These are phyloP conservation scores for Fraxinus ornus DNA, from an alignment of 305 asterid genomes.

Conservation along the genomic window DNA sequence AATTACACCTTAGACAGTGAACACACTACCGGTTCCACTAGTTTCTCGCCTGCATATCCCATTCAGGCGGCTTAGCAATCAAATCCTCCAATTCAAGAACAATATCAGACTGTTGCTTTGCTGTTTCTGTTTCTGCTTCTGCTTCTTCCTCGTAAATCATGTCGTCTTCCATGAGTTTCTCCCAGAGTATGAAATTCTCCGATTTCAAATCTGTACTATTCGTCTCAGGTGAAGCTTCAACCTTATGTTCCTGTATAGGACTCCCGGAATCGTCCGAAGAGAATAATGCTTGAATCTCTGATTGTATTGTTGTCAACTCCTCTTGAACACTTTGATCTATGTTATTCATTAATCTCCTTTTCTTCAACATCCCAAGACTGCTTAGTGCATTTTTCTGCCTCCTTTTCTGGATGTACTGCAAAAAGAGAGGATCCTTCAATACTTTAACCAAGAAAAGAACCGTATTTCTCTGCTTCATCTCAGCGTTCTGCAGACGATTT, in stretches of 20 bases:
- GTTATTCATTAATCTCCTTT: constrained; percentile 18
- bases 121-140: neutral
- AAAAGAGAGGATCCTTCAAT: constrained; percentile 29
- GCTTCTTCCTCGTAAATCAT: constrained; percentile 62
- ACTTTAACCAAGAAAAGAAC: constrained; percentile 32
- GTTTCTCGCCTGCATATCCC: constrained; percentile 5
- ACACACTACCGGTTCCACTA: constrained; percentile 7
- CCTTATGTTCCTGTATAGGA: constrained; percentile 30
- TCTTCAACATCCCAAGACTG: constrained; percentile 17
- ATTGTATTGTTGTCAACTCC: constrained; percentile 35
- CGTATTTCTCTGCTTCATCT: constrained; percentile 30
- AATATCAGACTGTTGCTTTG: constrained; percentile 43
- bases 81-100: constrained; percentile 48
- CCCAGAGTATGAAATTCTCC: constrained; percentile 80
- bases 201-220: constrained; percentile 25
- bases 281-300: constrained; percentile 39
- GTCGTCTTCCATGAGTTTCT: constrained; percentile 88
- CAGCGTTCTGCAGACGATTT: constrained; percentile 31
- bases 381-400: constrained; percentile 16
- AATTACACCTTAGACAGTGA: constrained; percentile 11
- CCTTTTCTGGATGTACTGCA: constrained; percentile 27
- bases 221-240: constrained; percentile 20
- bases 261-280: constrained; percentile 46
- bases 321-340: constrained; percentile 26
- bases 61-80: constrained; percentile 26